phyloP scores from a whole-genome alignment of 2,329 filamentous ascomycete genomes.

The Apiospora pterosperma region DNA sequence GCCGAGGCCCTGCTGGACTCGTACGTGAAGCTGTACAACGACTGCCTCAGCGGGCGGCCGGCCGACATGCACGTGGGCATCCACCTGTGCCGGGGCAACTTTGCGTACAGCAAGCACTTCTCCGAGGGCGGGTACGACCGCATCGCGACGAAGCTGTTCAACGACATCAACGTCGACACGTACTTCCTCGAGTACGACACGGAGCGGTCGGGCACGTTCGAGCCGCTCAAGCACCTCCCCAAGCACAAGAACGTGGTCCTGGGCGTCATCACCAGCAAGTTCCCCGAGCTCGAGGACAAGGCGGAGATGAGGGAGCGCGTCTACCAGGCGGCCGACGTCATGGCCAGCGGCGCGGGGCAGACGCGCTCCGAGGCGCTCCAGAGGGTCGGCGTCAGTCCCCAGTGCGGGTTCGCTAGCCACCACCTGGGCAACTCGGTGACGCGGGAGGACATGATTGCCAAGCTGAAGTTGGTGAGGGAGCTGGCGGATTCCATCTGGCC shows the following conservation, averaged over 20 bases:
- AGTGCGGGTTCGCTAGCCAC: conserved; percentile 74
- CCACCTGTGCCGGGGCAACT: conserved; percentile 70
- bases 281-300: conserved; percentile 58
- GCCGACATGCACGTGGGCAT: conserved; percentile 72
- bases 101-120: conserved; percentile 64
- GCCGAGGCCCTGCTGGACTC: conserved; percentile 66
- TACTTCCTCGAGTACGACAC: conserved; percentile 71
- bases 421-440: conserved; percentile 68
- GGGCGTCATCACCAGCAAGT: conserved; percentile 62
- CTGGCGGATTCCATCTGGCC: conserved; percentile 72
- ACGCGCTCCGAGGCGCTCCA: conserved; percentile 64
- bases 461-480: conserved; percentile 66
- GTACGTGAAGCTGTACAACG: conserved; percentile 77
- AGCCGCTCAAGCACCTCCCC: conserved; percentile 59
- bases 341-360: conserved; percentile 64
- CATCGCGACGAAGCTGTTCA: conserved; percentile 64
- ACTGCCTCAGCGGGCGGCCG: conserved; percentile 61
- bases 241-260: conserved; percentile 61
- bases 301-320: conserved; percentile 58
- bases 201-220: conserved; percentile 60
- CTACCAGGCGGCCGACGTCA: conserved; percentile 60
- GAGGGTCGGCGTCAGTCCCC: conserved; percentile 66
- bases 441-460: conserved; percentile 69
- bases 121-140: conserved; percentile 65
- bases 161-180: conserved; percentile 59